These are phyloP conservation scores for Rhizopogon rudus DNA, from an alignment of 768 basidiomycete species.

Conservation along the genomic window DNA sequence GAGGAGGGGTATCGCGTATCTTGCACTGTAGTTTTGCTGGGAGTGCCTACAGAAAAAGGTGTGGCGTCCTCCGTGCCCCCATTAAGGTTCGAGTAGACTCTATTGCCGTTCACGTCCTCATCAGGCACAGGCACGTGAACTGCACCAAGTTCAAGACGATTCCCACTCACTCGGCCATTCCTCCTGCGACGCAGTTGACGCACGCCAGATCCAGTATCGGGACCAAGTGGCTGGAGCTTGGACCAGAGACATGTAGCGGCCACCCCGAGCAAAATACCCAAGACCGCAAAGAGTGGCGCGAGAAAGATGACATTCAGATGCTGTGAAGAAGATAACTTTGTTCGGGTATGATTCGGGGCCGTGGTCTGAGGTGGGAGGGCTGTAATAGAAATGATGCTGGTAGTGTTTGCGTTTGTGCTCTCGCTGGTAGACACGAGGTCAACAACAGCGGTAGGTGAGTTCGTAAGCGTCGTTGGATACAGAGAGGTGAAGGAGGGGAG, in stretches of 20 bases:
- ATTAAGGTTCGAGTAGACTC: background rate
- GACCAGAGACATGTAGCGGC: slow-evolving; percentile 6
- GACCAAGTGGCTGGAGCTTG: slow-evolving; percentile 6
- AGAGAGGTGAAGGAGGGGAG: background rate
- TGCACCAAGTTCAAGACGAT: slow-evolving; percentile 13
- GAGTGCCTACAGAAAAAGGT: slow-evolving; percentile 18
- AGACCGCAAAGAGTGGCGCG: slow-evolving; percentile 19
- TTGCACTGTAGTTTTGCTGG: slow-evolving; percentile 26
- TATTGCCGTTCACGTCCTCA: slow-evolving; percentile 10
- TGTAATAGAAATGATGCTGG: slow-evolving; percentile 28
- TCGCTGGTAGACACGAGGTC: slow-evolving; percentile 7
- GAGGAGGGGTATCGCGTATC: slow-evolving; percentile 19
- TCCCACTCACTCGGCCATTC: background rate
- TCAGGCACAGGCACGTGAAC: slow-evolving; percentile 16
- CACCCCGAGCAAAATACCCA: slow-evolving; percentile 22
- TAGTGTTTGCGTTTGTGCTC: slow-evolving; percentile 5
- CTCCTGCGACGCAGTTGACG: background rate
- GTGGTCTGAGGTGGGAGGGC: slow-evolving; percentile 24
- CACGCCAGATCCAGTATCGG: background rate
- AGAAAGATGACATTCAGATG: slow-evolving; percentile 22
- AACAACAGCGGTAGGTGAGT: background rate
- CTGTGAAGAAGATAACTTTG: slow-evolving; percentile 16
- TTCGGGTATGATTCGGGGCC: slow-evolving; percentile 6
- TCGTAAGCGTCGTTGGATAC: background rate
- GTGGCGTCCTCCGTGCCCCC: slow-evolving; percentile 24